These are phyloP conservation scores for Pseudogymnoascus sp. DNA, from an alignment of 2,329 filamentous ascomycete genomes.

Conservation along the genomic window DNA sequence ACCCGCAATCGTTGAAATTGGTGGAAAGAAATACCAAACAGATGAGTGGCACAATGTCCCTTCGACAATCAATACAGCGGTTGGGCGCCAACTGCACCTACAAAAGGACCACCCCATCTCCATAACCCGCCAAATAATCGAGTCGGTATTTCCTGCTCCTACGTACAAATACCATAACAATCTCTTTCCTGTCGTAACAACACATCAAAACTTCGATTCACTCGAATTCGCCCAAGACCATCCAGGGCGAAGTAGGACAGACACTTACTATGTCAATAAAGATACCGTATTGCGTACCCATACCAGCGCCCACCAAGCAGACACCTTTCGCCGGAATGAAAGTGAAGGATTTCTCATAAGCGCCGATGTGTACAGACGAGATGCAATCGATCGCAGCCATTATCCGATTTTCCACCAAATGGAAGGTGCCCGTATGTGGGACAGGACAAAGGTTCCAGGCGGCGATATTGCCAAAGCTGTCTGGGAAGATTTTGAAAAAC, in stretches of 20 bases:
- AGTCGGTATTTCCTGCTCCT: slow-evolving; percentile 71
- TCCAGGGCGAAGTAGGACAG: slow-evolving; percentile 74
- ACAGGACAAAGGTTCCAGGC: slow-evolving; percentile 51
- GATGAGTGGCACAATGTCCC: slow-evolving; percentile 86
- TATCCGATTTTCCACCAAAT: slow-evolving; percentile 98
- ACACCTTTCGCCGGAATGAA: slow-evolving; percentile 65
- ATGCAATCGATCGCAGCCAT: slow-evolving; percentile 90
- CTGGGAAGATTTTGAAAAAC: slow-evolving; percentile 57
- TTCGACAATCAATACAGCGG: slow-evolving; percentile 61
- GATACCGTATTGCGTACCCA: slow-evolving; percentile 82
- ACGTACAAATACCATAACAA: slow-evolving; percentile 70
- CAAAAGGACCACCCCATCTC: slow-evolving; percentile 80
- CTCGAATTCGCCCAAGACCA: slow-evolving; percentile 84
- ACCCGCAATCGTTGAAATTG: slow-evolving; percentile 13
- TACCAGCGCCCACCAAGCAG: slow-evolving; percentile 85
- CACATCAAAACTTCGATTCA: slow-evolving; percentile 91
- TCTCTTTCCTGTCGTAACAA: slow-evolving; percentile 75
- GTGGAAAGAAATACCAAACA: slow-evolving; percentile 51
- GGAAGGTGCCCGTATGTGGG: slow-evolving; percentile 90
- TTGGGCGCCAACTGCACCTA: slow-evolving; percentile 78
- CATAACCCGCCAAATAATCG: slow-evolving; percentile 87
- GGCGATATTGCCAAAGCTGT: slow-evolving; percentile 58
- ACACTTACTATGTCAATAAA: slow-evolving; percentile 93
- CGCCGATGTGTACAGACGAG: slow-evolving; percentile 89
- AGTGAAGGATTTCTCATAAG: slow-evolving; percentile 80